Conservation (phyloP, 805 yeast species). For the Spathaspora passalidarum region DNA sequence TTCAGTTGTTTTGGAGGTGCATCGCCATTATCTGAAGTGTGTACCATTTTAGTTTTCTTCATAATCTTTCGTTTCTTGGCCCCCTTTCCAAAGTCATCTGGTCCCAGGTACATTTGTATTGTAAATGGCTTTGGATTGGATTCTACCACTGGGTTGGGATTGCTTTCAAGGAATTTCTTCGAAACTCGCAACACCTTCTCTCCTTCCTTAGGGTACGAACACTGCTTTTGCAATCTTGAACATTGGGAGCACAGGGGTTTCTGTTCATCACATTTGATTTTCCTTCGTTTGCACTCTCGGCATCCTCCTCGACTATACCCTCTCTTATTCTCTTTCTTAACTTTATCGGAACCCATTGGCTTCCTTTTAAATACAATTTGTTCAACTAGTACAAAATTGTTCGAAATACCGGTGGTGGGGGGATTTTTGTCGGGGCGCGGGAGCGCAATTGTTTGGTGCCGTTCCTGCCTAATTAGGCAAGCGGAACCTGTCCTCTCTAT, state of each 20-base stretch:
- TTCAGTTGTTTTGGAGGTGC: not conserved
- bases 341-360: not conserved
- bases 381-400: not conserved
- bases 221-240: slow-evolving; percentile 28
- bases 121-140: slow-evolving; percentile 10
- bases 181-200: slow-evolving; percentile 34
- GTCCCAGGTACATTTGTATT: slow-evolving; percentile 13
- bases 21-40: not conserved
- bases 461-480: not conserved
- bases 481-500: not conserved
- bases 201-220: slow-evolving; percentile 35
- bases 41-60: slow-evolving; percentile 5
- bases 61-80: slow-evolving; percentile 3
- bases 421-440: not conserved
- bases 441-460: not conserved
- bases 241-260: slow-evolving; percentile 37
- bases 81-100: slow-evolving; percentile 5
- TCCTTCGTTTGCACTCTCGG: slow-evolving; percentile 41
- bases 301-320: slow-evolving; percentile 38
- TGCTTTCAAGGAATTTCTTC: slow-evolving; percentile 9
- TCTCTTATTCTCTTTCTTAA: slow-evolving; percentile 4
- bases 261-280: slow-evolving; percentile 41
- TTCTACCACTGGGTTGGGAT: slow-evolving; percentile 3
- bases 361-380: not conserved
- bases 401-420: not conserved